A percentile compares a stretch with the other conserved stretches of the same genome.
These are phyloP conservation scores for Scedosporium dehoogii DNA, from an alignment of 2,329 filamentous ascomycete species.

Conservation along the genomic window DNA sequence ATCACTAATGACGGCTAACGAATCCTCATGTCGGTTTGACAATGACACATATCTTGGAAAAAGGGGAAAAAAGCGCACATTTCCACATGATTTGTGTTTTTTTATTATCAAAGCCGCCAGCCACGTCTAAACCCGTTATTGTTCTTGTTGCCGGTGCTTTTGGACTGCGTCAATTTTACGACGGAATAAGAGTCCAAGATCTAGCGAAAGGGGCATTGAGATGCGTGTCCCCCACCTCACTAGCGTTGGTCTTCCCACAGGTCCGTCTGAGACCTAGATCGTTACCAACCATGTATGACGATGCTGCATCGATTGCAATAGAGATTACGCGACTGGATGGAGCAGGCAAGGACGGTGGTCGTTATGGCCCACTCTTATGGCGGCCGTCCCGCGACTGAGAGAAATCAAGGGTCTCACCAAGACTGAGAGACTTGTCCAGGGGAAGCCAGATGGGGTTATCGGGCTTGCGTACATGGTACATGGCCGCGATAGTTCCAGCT, in stretches of 20 bases:
- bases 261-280: not conserved
- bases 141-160: not conserved
- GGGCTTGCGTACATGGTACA: not conserved
- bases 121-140: not conserved
- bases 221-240: not conserved
- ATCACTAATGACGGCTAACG: too few species aligned
- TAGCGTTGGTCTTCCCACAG: not conserved
- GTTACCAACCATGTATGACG: not conserved
- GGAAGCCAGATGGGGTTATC: not conserved
- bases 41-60: too few species aligned
- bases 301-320: not conserved
- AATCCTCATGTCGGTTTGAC: too few species aligned
- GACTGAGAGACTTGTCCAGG: not conserved
- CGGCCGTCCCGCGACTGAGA: not conserved
- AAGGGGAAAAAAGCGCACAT: too few species aligned
- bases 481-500: not conserved
- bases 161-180: not conserved
- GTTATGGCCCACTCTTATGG: not conserved
- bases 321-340: not conserved
- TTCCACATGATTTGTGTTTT: too few species aligned
- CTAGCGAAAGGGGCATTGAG: not conserved
- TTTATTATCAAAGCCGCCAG: too few species aligned
- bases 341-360: not conserved
- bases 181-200: not conserved
- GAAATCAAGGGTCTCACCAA: not conserved